Percentiles rank a stretch among this genome's conserved stretches.
Evolutionary conservation across 2,329 filamentous ascomycete species (phyloP).

Genomic region (Aspergillus sp.): DNA sequence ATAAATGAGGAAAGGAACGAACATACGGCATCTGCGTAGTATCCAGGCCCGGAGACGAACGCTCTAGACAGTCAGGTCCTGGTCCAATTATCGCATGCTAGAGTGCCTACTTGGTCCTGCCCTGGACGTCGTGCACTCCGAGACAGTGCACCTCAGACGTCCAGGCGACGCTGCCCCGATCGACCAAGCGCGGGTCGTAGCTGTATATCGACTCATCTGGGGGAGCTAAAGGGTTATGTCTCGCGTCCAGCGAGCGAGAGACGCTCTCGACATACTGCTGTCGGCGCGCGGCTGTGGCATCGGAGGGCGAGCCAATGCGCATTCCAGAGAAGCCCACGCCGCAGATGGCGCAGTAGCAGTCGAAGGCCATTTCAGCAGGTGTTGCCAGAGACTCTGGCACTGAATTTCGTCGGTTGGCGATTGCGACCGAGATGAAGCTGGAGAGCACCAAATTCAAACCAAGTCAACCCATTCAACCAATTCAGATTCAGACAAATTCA

Average conservation of each 20-base stretch:
- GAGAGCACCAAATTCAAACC: too few species aligned
- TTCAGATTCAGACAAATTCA: too few species aligned
- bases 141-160: constrained; percentile 22
- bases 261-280: constrained; percentile 20
- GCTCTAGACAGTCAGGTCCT: constrained; percentile 15
- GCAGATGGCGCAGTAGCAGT: constrained; percentile 25
- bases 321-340: constrained; percentile 23
- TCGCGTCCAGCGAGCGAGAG: constrained; percentile 14
- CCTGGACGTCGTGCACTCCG: constrained; percentile 8
- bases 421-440: too few species aligned
- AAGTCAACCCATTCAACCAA: too few species aligned
- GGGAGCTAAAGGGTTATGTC: constrained; percentile 1
- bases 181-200: constrained; percentile 22
- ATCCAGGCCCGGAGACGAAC: constrained; percentile 21
- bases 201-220: constrained; percentile 18
- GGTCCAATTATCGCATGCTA: too few species aligned
- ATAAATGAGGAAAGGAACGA: too few species aligned
- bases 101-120: constrained; percentile 16
- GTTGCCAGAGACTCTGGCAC: too few species aligned
- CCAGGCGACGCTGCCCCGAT: constrained; percentile 18
- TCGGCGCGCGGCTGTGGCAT: constrained; percentile 18
- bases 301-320: constrained; percentile 21
- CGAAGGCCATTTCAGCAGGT: constrained; percentile 17
- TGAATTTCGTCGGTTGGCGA: too few species aligned
- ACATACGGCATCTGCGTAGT: constrained; percentile 22